Percentiles rank a stretch among this genome's conserved stretches.
Evolutionary conservation across 768 basidiomycete genomes (phyloP).

Genomic region (Suillus weaverae): DNA sequence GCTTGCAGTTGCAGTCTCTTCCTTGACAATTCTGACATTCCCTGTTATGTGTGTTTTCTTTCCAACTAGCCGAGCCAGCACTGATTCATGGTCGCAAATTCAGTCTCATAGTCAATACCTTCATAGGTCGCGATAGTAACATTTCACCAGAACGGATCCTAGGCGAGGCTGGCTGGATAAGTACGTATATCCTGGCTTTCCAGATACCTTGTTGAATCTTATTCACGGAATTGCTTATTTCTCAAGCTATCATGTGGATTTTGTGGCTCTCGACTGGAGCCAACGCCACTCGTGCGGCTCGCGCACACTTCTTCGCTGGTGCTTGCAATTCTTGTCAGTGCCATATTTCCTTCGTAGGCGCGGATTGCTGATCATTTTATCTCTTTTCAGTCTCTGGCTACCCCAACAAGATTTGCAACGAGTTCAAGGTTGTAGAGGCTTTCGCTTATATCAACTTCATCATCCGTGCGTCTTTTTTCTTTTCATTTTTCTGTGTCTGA

Average conservation of each 20-base stretch:
- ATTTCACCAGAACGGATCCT: slow-evolving; percentile 33
- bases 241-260: slow-evolving; percentile 35
- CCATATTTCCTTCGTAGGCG: neutral
- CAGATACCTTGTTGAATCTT: neutral
- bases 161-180: slow-evolving; percentile 37
- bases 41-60: slow-evolving; percentile 24
- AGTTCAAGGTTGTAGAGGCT: slow-evolving; percentile 32
- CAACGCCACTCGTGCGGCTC: slow-evolving; percentile 19
- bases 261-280: slow-evolving; percentile 41
- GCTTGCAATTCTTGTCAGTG: slow-evolving; percentile 13
- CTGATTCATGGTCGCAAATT: neutral
- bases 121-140: slow-evolving; percentile 13
- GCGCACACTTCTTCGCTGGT: slow-evolving; percentile 2
- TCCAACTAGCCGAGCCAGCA: neutral
- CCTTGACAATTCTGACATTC: slow-evolving; percentile 30
- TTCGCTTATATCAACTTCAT: slow-evolving; percentile 39
- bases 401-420: slow-evolving; percentile 22
- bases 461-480: slow-evolving; percentile 24
- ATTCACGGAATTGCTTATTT: neutral
- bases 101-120: slow-evolving; percentile 25
- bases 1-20: slow-evolving; percentile 30
- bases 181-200: slow-evolving; percentile 24
- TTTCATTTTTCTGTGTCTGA: neutral
- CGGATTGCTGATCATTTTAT: neutral
- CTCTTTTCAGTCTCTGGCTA: slow-evolving; percentile 12